These are phyloP conservation scores for Thalassiosira allenii DNA, from an alignment of 352 stramenopile genomes.

Conservation along the genomic window DNA sequence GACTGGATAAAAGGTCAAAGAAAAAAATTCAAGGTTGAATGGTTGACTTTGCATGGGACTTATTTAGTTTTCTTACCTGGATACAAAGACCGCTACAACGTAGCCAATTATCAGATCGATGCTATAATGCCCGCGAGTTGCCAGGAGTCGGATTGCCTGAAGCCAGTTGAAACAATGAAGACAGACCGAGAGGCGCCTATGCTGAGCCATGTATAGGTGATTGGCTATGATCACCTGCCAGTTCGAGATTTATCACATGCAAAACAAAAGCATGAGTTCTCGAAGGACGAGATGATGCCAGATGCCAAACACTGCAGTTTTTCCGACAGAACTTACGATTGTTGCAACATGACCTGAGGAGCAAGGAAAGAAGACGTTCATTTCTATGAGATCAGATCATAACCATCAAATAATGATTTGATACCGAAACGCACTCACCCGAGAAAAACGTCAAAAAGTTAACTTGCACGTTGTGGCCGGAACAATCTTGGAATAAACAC, in stretches of 20 bases:
- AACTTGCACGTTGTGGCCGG: neutral
- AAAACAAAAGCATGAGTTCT: no score
- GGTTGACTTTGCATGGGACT: neutral
- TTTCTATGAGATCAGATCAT: no score
- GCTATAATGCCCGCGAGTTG: slow-evolving; percentile 69
- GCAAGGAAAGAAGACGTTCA: no score
- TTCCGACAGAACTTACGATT: slow-evolving; percentile 25
- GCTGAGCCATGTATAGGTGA: slow-evolving; percentile 56
- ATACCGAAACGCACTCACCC: slow-evolving; percentile 12
- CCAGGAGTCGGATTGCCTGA: slow-evolving; percentile 57
- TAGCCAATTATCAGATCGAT: slow-evolving; percentile 65
- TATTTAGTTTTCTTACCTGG: no score
- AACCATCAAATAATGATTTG: no score
- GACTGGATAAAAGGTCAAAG: slow-evolving; percentile 1
- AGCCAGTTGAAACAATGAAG: slow-evolving; percentile 64
- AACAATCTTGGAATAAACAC: slow-evolving; percentile 46
- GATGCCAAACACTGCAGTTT: slow-evolving; percentile 35
- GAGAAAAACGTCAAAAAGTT: slow-evolving; percentile 45
- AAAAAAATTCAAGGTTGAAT: neutral
- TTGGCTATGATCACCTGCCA: slow-evolving; percentile 63
- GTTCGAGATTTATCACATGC: no score
- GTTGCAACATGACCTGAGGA: slow-evolving; percentile 33
- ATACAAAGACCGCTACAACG: slow-evolving; percentile 43
- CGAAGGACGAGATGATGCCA: slow-evolving; percentile 19
- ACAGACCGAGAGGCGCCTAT: slow-evolving; percentile 18